Percentiles rank a stretch among this genome's conserved stretches.
Evolutionary conservation across 352 stramenopile genomes (phyloP).

Genomic region (Hyaloperonospora arabidopsidis): DNA sequence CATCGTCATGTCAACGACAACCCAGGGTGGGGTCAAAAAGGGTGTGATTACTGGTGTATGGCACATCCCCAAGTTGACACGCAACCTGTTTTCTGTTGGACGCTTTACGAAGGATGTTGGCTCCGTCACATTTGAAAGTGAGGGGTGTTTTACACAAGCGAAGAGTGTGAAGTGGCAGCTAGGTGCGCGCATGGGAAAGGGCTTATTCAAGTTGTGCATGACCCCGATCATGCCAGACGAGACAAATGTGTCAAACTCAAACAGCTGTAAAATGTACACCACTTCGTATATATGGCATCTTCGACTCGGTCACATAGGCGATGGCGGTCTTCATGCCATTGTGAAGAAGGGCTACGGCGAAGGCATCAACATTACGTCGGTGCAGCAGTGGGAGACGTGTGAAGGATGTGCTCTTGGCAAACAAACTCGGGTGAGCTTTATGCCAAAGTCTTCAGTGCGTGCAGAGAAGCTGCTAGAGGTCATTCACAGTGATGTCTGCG

Average conservation of each 20-base stretch:
- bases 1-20: slow-evolving; percentile 18
- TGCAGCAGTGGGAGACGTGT: slow-evolving; percentile 1
- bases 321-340: too few species aligned
- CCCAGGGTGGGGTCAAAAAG: slow-evolving; percentile 1
- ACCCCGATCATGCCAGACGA: neutral
- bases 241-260: neutral
- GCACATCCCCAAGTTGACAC: too few species aligned
- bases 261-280: neutral
- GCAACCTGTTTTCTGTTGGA: too few species aligned
- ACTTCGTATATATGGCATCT: slow-evolving; percentile 2
- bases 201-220: slow-evolving; percentile 1
- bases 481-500: slow-evolving; percentile 5
- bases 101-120: neutral
- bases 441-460: neutral
- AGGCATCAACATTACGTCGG: neutral
- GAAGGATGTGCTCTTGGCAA: neutral
- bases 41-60: neutral
- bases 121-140: neutral
- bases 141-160: neutral
- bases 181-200: neutral
- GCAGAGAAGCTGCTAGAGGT: neutral
- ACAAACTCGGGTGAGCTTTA: slow-evolving; percentile 1
- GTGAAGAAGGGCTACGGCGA: neutral
- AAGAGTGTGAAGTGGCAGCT: neutral
- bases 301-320: slow-evolving; percentile 2